Evolutionary conservation across 1,284 basidiomycete genomes (phyloP), one percentile per base, ranked within the genome.

Genomic region (Coniferiporia sulphurascens): DNA sequence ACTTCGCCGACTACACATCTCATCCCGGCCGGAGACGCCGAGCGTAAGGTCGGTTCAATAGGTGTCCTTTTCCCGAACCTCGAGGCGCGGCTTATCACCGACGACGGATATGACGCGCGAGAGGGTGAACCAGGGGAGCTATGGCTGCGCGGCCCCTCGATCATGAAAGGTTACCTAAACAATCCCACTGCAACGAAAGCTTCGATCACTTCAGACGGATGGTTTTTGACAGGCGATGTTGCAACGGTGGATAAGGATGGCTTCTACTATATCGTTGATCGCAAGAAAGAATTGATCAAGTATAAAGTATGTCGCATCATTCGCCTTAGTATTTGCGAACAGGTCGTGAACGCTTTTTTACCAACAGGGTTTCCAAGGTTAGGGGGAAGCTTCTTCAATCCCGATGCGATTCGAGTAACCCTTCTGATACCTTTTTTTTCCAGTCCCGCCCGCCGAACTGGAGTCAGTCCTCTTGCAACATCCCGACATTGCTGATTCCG

Each of bases 201-300:
- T 8, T 72, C 84, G 3, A 88, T 93, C 64, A 91, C 87, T 0
- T 69, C 74, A 0, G 85, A 89, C 61, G 80, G 82, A 2, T 95
- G 89, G 89, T 88, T 92, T 77, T 91, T 89, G 76, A 94, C 90
- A 0, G 91, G 91, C 1, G 91, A 94, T 70, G 80, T 93, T 49
- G 85, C 80, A 0, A 71, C 79, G 10, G 70, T 80, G 8, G 87
- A 90, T 64, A 64, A 70, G 2, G 83, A 91, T 1, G 91, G 89
- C 0, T 85, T 74, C 63, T 85, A 80, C 64, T 79, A 74, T 51
- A 83, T 89, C 54, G 82, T 89, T 1, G 87, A 90, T 66, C 71
- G 88, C 48, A 78, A 83, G 64, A 93, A 93, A 66, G 91, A 93
- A 68, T 72, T 93, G 36, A 90, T 94, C 74, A 93, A 93, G 70